These are phyloP conservation scores for Anastatica hierochuntica DNA, from an alignment of 345 rosid genomes.

Conservation along the genomic window DNA sequence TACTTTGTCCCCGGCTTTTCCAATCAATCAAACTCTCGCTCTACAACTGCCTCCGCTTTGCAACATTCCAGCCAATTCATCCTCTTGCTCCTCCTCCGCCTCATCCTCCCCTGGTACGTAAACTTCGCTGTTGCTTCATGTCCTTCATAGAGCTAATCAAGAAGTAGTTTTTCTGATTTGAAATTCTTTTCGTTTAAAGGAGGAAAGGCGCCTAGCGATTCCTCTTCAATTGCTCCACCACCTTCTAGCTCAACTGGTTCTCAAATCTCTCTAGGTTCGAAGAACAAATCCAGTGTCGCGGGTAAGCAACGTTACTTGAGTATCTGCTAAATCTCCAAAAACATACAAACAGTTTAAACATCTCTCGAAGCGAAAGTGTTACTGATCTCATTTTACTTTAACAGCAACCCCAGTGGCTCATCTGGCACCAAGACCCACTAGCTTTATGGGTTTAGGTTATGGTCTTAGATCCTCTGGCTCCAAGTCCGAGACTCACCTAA, in stretches of 20 bases:
- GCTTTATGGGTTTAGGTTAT: conserved; percentile 32
- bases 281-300: conserved; percentile 32
- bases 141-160: too few relatives aligned
- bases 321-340: background rate
- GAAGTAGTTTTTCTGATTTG: too few relatives aligned
- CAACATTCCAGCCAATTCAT: conserved; percentile 30
- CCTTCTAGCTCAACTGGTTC: conserved; percentile 31
- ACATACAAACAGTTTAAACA: background rate
- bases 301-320: conserved; percentile 22
- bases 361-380: background rate
- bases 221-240: conserved; percentile 33
- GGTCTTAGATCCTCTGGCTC: conserved; percentile 25
- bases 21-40: conserved; percentile 60
- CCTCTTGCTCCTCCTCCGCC: conserved; percentile 48
- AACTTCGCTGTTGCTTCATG: too few relatives aligned
- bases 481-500: conserved; percentile 20
- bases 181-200: too few relatives aligned
- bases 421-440: conserved; percentile 37
- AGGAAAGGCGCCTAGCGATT: conserved; percentile 17
- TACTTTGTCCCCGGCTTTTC: conserved; percentile 34
- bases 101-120: conserved; percentile 21
- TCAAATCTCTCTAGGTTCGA: conserved; percentile 35
- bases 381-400: background rate
- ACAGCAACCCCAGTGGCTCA: conserved; percentile 42
- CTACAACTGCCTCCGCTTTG: conserved; percentile 54